Evolutionary conservation across 2,329 filamentous ascomycete genomes (phyloP).

Genomic region (Apiospora kogelbergensis): DNA sequence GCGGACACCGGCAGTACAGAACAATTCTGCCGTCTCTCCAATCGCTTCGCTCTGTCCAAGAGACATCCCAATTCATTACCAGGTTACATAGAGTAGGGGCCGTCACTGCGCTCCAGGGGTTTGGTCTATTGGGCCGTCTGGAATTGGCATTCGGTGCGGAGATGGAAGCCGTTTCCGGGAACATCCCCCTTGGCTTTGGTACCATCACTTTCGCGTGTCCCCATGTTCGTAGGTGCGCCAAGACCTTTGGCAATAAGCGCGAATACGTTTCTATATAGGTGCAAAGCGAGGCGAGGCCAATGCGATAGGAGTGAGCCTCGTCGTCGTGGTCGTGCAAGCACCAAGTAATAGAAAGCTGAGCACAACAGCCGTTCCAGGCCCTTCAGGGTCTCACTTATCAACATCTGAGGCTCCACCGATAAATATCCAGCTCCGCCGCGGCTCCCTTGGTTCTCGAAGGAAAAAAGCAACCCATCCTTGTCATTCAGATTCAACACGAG

Average conservation of each 20-base stretch:
- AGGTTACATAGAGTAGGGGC: not conserved
- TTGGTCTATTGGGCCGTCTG: not conserved
- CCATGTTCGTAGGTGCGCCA: not conserved
- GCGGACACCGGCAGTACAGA: not conserved
- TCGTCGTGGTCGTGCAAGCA: not conserved
- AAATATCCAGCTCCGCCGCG: not conserved
- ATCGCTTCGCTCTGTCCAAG: not conserved
- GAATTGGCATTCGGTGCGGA: slow-evolving; percentile 1
- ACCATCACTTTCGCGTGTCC: not conserved
- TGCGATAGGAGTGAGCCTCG: not conserved
- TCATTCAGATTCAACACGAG: not conserved
- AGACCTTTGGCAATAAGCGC: not conserved
- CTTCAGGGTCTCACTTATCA: not conserved
- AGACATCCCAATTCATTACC: slow-evolving; percentile 1
- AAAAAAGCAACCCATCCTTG: not conserved
- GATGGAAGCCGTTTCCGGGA: not conserved
- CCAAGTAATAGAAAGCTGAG: not conserved
- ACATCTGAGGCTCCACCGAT: not conserved
- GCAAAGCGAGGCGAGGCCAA: not conserved
- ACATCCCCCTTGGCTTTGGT: not conserved
- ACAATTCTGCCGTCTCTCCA: not conserved
- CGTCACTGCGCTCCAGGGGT: not conserved
- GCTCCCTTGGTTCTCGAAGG: not conserved
- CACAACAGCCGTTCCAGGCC: not conserved
- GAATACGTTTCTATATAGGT: not conserved